phyloP scores from a whole-genome alignment of 805 yeast species.

The Dipodascopsis uninucleata region DNA sequence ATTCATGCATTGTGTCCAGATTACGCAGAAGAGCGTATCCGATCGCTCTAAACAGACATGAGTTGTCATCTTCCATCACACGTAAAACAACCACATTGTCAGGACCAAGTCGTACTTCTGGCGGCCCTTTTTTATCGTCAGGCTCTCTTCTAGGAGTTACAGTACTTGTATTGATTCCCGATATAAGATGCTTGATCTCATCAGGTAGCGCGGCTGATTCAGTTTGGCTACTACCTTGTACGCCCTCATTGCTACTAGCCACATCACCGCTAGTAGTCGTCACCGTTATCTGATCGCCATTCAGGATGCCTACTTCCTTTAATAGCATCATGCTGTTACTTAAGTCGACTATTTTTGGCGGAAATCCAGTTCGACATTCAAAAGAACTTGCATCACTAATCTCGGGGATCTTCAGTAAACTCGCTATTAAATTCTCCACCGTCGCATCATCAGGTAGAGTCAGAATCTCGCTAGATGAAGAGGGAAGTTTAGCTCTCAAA shows the following conservation, averaged over 20 bases:
- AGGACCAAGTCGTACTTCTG: conserved; percentile 18
- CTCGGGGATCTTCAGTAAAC: conserved; percentile 18
- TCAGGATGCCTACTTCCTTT: conserved; percentile 45
- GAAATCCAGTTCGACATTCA: conserved; percentile 51
- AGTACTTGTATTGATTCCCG: background rate
- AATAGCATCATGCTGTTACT: conserved; percentile 32
- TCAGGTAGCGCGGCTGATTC: conserved; percentile 2
- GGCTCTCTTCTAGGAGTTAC: background rate
- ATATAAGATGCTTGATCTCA: background rate
- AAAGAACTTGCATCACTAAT: conserved; percentile 29
- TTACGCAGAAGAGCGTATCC: conserved; percentile 49
- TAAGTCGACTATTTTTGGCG: conserved; percentile 49
- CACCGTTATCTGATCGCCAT: conserved; percentile 58
- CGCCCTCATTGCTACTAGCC: background rate
- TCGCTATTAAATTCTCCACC: conserved; percentile 35
- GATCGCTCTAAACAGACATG: conserved; percentile 69
- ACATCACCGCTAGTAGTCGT: conserved; percentile 23
- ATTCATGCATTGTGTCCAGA: conserved; percentile 44
- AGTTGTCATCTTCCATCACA: conserved; percentile 70
- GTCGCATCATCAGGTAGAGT: conserved; percentile 41
- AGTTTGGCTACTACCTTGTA: background rate
- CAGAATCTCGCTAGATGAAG: conserved; percentile 35
- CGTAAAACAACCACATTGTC: conserved; percentile 43
- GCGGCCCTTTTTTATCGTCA: conserved; percentile 9
- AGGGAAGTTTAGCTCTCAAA: conserved; percentile 38